Base-by-base conservation (phyloP, 768 basidiomycete species). In the Gloeophyllum trabeum region DNA sequence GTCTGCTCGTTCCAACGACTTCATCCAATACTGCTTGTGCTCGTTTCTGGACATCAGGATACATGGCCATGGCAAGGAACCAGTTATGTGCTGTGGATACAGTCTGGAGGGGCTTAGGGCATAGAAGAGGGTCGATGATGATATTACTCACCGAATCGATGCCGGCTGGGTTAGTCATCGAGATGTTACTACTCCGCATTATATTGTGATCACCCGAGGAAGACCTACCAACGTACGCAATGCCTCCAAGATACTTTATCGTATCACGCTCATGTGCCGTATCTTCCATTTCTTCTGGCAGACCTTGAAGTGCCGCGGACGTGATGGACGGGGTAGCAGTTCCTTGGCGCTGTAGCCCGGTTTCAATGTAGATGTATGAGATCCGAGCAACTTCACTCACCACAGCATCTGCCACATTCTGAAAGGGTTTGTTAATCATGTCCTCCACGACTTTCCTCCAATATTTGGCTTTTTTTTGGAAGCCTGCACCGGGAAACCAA, bases 21-120 rank as follows among this genome's bases (percentile, higher is more conserved):
- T 60, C 43, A 44, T 72, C 71, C 3, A 79, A 61, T 48, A 79
- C 78, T 14, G 58, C 64, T 44, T 75, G 75, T 0, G 72, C 71
- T 46, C 67, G 69, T 47, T 57, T 62, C 51, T 71, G 68, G 6
- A 76, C 69, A 4, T 73, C 69, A 60, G 57, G 49, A 44, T 52
- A 49, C 20, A 46, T 43, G 10, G 43, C 41, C 38, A 49, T 46
- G 44, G 22, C 20, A 41, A n/a, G 42, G 39, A 26, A 19, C 28
- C 23, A 41, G 44, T 37, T 18, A 23, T 13, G 21, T 10, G 22
- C 25, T 2, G 5, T 34, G 4, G 25, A 5, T 3, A 16, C n/a
- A 26, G 18, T 28, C 36, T 37, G 12, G 28, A 16, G 16, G 28
- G 16, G 10, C 7, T 37, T 19, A 37, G 36, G 7, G 36, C 28